Conservation (phyloP, 768 basidiomycete species). For the Chalciporus pseudorubinellus region DNA sequence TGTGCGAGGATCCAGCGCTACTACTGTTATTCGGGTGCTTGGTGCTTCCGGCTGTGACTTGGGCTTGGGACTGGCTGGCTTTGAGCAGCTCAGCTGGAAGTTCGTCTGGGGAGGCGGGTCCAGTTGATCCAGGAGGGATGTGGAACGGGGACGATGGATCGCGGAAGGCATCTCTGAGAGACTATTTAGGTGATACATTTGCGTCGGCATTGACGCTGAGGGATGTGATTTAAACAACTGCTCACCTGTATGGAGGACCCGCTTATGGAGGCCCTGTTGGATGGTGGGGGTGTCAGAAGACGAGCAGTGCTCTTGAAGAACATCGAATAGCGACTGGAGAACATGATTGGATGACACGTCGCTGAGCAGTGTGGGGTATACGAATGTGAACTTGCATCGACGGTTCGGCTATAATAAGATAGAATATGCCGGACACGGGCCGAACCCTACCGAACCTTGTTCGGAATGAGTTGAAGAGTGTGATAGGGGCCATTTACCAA, state of each 20-base stretch:
- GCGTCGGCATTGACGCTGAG: background rate
- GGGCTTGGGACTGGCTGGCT: background rate
- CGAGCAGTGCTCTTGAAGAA: background rate
- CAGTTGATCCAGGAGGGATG: slow-evolving; percentile 54
- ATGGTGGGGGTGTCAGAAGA: background rate
- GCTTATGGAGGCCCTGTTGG: slow-evolving; percentile 12
- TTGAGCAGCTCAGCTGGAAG: slow-evolving; percentile 10
- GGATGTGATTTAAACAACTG: background rate
- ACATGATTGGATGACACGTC: slow-evolving; percentile 4
- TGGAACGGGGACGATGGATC: slow-evolving; percentile 67
- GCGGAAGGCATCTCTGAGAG: slow-evolving; percentile 58
- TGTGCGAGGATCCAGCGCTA: background rate
- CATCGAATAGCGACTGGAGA: background rate
- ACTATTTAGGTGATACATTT: slow-evolving; percentile 41
- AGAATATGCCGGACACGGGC: too few species aligned
- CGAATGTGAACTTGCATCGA: too few species aligned
- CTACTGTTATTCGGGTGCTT: background rate
- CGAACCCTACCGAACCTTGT: too few species aligned
- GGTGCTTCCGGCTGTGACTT: background rate
- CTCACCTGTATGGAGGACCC: slow-evolving; percentile 29
- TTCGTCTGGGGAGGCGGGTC: slow-evolving; percentile 59
- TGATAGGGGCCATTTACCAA: too few species aligned
- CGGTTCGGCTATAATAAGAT: too few species aligned
- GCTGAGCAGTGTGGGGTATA: background rate
- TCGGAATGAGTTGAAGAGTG: too few species aligned